These are phyloP conservation scores for Amesomyces nigricolor DNA, from an alignment of 2,329 filamentous ascomycete genomes.

Conservation along the genomic window DNA sequence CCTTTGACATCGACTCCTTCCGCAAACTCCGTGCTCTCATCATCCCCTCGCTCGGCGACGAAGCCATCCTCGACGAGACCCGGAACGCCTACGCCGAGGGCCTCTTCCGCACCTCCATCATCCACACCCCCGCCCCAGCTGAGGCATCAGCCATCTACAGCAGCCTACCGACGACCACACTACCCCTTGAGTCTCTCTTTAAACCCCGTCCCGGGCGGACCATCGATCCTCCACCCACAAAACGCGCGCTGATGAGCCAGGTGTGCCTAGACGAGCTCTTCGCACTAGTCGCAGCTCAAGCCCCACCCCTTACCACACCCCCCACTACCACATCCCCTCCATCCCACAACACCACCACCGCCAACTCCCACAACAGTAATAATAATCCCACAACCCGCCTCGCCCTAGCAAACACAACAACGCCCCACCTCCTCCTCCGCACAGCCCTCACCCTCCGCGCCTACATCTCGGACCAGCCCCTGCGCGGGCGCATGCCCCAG, in stretches of 20 bases:
- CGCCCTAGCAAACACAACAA: slow-evolving; percentile 66
- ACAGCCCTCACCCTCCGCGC: slow-evolving; percentile 73
- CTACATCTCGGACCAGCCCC: slow-evolving; percentile 85
- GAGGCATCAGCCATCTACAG: slow-evolving; percentile 55
- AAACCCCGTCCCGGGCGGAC: slow-evolving; percentile 66
- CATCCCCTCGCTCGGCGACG: slow-evolving; percentile 64
- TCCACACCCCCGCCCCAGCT: slow-evolving; percentile 57
- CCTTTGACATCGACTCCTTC: slow-evolving; percentile 76
- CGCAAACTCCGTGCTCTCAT: slow-evolving; percentile 63
- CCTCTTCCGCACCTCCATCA: slow-evolving; percentile 75
- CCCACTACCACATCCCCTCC: too few relatives aligned
- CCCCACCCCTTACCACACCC: too few relatives aligned
- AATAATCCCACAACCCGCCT: slow-evolving; percentile 43
- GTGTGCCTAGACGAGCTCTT: slow-evolving; percentile 77
- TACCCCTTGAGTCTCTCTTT: slow-evolving; percentile 55
- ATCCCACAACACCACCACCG: too few relatives aligned
- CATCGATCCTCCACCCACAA: slow-evolving; percentile 57
- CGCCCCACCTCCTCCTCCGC: slow-evolving; percentile 77
- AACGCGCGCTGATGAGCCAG: slow-evolving; percentile 69
- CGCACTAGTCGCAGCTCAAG: slow-evolving; percentile 50
- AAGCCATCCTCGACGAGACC: slow-evolving; percentile 58
- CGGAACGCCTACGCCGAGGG: slow-evolving; percentile 66
- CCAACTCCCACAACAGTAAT: too few relatives aligned
- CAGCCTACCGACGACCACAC: slow-evolving; percentile 34
- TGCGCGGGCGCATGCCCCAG: slow-evolving; percentile 84